Conservation (phyloP, 2,329 filamentous ascomycete genomes). For the Pseudocercospora crystallina region DNA sequence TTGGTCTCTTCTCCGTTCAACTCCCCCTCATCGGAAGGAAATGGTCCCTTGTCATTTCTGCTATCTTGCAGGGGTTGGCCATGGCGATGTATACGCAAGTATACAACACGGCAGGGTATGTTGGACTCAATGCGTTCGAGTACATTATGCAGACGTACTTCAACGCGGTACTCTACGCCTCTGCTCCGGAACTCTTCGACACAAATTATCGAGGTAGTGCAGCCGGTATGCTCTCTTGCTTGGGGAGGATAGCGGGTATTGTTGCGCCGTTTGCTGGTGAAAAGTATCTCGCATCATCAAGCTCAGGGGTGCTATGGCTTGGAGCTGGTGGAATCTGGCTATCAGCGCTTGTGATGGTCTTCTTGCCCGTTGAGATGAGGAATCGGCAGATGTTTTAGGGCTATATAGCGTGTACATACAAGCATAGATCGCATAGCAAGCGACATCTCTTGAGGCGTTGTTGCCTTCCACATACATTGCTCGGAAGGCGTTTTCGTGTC, state of each 20-base stretch:
- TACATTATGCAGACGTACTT: constrained; percentile 53
- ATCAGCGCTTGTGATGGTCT: constrained; percentile 11
- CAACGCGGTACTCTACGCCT: constrained; percentile 54
- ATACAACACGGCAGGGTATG: constrained; percentile 48
- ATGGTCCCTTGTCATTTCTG: constrained; percentile 47
- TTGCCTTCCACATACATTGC: too few species aligned
- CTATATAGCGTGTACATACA: too few species aligned
- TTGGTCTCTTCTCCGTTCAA: constrained; percentile 52
- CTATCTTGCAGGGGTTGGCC: constrained; percentile 44
- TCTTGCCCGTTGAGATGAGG: constrained; percentile 18
- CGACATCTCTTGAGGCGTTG: too few species aligned
- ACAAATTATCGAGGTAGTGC: constrained; percentile 49
- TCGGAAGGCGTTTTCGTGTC: too few species aligned
- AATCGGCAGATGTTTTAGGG: constrained; percentile 18
- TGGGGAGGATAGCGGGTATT: constrained; percentile 16
- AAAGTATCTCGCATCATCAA: constrained; percentile 7
- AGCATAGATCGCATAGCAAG: too few species aligned
- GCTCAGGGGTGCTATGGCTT: constrained; percentile 13
- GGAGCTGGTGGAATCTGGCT: constrained; percentile 17
- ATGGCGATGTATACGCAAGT: constrained; percentile 50
- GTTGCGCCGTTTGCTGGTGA: constrained; percentile 17
- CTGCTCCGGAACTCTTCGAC: constrained; percentile 54
- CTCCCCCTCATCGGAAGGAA: constrained; percentile 46
- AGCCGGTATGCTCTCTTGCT: constrained; percentile 45
- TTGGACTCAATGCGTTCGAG: constrained; percentile 52